Conservation (phyloP, 2,329 filamentous ascomycete species). For the Fusarium paranaense region DNA sequence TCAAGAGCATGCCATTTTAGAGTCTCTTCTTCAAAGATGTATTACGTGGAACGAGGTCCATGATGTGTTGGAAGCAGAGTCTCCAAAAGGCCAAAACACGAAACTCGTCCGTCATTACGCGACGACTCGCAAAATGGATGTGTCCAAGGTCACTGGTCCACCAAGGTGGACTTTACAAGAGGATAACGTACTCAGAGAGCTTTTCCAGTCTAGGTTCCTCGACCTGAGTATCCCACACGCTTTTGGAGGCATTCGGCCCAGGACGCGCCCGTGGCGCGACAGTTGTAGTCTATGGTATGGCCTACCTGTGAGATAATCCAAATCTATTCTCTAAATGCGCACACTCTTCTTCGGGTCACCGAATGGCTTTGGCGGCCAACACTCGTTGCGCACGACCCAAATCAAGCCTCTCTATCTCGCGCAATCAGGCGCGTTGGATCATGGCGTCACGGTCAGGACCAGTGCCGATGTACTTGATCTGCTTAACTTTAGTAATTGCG, state of each 20-base stretch:
- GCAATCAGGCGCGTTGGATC: slow-evolving; percentile 55
- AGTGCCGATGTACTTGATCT: slow-evolving; percentile 73
- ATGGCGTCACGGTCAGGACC: slow-evolving; percentile 74
- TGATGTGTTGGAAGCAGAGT: no score
- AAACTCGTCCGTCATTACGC: no score
- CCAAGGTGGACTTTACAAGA: neutral
- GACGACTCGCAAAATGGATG: neutral
- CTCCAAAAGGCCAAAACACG: no score
- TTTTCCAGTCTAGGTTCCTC: neutral
- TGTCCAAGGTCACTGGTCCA: neutral
- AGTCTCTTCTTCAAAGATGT: no score
- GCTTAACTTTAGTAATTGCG: slow-evolving; percentile 33
- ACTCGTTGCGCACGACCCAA: neutral
- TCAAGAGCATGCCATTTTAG: no score
- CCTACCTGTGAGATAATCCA: slow-evolving; percentile 14
- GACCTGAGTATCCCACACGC: no score
- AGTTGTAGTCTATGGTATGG: slow-evolving; percentile 23
- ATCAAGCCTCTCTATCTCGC: slow-evolving; percentile 19
- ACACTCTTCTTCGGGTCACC: slow-evolving; percentile 8
- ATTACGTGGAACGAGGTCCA: no score
- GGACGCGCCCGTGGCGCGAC: neutral
- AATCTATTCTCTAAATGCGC: slow-evolving; percentile 25
- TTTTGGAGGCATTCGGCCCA: no score
- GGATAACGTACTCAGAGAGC: neutral
- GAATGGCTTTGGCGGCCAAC: slow-evolving; percentile 23